phyloP scores from a whole-genome alignment of 1,284 basidiomycete species.

The Phaffia rhodozyma region DNA sequence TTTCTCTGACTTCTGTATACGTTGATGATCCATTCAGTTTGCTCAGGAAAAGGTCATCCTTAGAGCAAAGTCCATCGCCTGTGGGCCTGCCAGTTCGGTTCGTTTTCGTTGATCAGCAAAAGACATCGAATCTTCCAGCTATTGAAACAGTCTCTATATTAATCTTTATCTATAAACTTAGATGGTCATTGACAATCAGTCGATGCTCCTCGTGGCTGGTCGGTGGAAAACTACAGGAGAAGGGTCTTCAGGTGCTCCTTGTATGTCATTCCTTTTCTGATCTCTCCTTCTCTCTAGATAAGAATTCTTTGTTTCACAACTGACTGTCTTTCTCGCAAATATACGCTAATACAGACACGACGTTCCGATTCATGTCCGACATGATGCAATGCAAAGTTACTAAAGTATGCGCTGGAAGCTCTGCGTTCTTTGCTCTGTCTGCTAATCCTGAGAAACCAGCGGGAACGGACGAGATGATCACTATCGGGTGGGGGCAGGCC shows the following conservation, averaged over 20 bases:
- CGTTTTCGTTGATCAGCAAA: background rate
- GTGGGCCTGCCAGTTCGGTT: conserved; percentile 59
- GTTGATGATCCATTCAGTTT: conserved; percentile 40
- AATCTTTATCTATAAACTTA: background rate
- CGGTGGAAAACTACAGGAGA: conserved; percentile 91
- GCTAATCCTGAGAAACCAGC: conserved; percentile 48
- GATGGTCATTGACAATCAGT: conserved; percentile 60
- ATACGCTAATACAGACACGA: conserved; percentile 43
- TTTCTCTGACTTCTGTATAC: background rate
- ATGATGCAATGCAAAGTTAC: conserved; percentile 63
- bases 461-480: background rate
- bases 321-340: background rate
- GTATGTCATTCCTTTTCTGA: conserved; percentile 19
- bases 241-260: conserved; percentile 35
- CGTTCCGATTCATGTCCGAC: conserved; percentile 63
- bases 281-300: background rate
- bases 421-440: conserved; percentile 65
- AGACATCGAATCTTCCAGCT: background rate
- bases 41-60: conserved; percentile 50
- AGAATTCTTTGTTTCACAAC: background rate
- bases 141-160: background rate
- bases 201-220: conserved; percentile 72
- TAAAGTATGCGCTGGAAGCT: conserved; percentile 57
- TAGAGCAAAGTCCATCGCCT: conserved; percentile 48
- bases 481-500: conserved; percentile 7